A percentile compares a stretch with the other conserved stretches of the same genome.
Evolutionary conservation across 2,329 filamentous ascomycete genomes (phyloP).

Genomic region (Intubia oerlemansii): DNA sequence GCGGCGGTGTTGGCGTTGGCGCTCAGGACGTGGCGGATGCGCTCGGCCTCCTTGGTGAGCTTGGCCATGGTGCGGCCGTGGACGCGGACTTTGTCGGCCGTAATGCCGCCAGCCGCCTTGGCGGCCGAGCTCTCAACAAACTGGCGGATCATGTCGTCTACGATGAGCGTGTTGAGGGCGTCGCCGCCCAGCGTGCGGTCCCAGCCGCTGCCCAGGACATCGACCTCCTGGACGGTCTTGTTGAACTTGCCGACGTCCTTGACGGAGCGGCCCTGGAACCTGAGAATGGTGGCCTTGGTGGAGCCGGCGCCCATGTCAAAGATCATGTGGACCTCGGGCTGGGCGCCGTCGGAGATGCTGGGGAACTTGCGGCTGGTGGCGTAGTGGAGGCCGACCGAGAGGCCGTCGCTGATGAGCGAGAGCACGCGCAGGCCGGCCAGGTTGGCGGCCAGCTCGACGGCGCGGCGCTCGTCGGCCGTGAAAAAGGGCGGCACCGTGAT

Average conservation of each 20-base stretch:
- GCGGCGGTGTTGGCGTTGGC: conserved; percentile 68
- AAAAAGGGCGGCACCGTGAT: conserved; percentile 84
- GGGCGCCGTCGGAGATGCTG: conserved; percentile 57
- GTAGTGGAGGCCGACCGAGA: conserved; percentile 89
- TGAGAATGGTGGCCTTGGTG: conserved; percentile 71
- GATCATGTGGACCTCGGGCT: conserved; percentile 78
- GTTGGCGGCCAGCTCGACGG: conserved; percentile 64
- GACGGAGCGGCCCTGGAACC: conserved; percentile 70
- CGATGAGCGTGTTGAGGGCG: conserved; percentile 65
- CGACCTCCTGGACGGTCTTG: conserved; percentile 93
- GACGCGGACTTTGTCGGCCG: conserved; percentile 38
- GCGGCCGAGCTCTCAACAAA: conserved; percentile 51
- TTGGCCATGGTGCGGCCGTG: conserved; percentile 78
- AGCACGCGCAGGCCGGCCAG: conserved; percentile 76
- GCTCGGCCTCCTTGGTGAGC: conserved; percentile 82
- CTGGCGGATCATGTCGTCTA: conserved; percentile 69
- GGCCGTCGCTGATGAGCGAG: conserved; percentile 66
- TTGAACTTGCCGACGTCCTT: conserved; percentile 89
- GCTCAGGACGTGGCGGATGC: conserved; percentile 70
- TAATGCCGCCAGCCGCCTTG: conserved; percentile 40
- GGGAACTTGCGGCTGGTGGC: conserved; percentile 82
- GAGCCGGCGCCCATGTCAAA: conserved; percentile 98
- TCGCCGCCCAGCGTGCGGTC: conserved; percentile 82
- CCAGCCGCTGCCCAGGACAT: conserved; percentile 71
- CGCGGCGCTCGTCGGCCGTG: conserved; percentile 73